Evolutionary conservation across 2,329 filamentous ascomycete species (phyloP), one percentile per base, ranked within the genome.

Genomic region (Zymoseptoria pseudotritici): DNA sequence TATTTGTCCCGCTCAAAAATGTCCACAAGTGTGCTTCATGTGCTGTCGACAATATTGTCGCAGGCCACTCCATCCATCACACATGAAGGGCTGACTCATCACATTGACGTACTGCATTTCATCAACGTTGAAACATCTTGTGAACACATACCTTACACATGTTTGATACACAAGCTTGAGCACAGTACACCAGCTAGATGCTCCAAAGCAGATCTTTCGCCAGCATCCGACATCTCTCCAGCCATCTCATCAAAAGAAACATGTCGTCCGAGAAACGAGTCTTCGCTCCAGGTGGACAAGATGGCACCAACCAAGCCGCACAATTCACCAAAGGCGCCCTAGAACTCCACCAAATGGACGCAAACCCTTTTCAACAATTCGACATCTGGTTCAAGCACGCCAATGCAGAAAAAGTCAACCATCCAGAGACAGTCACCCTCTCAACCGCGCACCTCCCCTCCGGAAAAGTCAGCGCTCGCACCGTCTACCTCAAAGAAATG

Each of bases 401-500:
- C 0, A 84, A 87, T 63, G 71, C 80, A 4, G 70, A 78, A 9
- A 72, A 78, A 24, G 83, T 91, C 53, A 79, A 85, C 53, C 89
- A 95, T 67, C 92, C 93, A 1, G 94, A 99, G 76, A 90, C 94
- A 0, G 91, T 91, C 70, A 91, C 88, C 1, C 81, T 99, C 1
- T 88, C 91, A 3, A 99, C 94, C 0, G 91, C 92, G 0, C 79
- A 82, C 22, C 82, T 97, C 4, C 93, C 93, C 1, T 89, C 86
- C 0, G 94, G 94, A 62, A 86, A 89, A 53, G 89, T 97, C 20
- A 91, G 86, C 53, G 87, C 90, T 3, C 90, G 94, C 61, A 83
- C 91, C 67, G 91, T 99, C 46, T 99, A 97, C 77, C 82, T 99
- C 66, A 99, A 99, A 77, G 94, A 97, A 79, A 85, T 97, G 22